Evolutionary conservation across 1,139 yeast species (phyloP).

Genomic region (Candida sanyaensis): DNA sequence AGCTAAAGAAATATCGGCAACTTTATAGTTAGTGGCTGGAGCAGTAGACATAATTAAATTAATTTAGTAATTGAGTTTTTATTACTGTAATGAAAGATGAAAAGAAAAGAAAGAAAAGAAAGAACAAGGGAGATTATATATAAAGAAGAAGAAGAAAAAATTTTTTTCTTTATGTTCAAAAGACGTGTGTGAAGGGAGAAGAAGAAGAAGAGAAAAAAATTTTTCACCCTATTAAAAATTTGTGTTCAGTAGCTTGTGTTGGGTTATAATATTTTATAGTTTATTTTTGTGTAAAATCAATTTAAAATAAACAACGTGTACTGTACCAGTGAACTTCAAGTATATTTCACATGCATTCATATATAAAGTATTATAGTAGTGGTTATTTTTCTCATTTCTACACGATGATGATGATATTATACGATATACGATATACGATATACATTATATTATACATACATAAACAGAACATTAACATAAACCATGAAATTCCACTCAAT

Average conservation of each 20-base stretch:
- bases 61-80: neutral
- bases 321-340: too few species aligned
- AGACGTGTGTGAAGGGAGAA: too few species aligned
- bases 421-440: too few species aligned
- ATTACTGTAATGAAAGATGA: neutral
- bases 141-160: constrained; percentile 9
- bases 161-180: constrained; percentile 6
- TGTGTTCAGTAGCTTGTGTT: neutral
- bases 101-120: neutral
- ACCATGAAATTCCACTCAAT: too few species aligned
- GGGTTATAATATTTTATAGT: neutral
- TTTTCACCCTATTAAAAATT: neutral
- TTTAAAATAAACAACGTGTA: too few species aligned
- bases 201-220: too few species aligned
- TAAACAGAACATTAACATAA: too few species aligned
- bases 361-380: too few species aligned
- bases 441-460: too few species aligned
- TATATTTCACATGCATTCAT: too few species aligned
- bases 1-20: constrained; percentile 97
- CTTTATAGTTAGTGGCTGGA: constrained; percentile 71
- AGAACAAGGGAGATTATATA: neutral
- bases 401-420: too few species aligned
- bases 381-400: too few species aligned
- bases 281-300: neutral
- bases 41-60: constrained; percentile 25